Evolutionary conservation across 805 yeast species (phyloP).

Genomic region (Yamadazyma paraphyllophila): DNA sequence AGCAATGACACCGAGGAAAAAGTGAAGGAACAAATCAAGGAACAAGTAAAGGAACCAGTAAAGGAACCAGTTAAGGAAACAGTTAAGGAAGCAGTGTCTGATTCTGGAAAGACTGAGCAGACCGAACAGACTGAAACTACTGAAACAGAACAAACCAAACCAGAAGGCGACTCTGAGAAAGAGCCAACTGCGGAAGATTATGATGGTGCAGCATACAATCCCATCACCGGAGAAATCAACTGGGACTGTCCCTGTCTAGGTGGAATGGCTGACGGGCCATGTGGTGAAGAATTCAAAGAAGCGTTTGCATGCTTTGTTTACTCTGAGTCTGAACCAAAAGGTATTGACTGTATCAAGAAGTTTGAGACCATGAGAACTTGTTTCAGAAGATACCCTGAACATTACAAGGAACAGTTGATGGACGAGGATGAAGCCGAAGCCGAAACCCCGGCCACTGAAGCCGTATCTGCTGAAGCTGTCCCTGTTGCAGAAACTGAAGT

Average conservation of each 20-base stretch:
- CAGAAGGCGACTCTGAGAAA: conserved; percentile 1
- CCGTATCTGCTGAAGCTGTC: no score
- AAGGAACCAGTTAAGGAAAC: conserved; percentile 1
- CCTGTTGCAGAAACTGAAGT: not conserved
- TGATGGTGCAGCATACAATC: conserved; percentile 76
- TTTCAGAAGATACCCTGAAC: conserved; percentile 89
- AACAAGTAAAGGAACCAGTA: not conserved
- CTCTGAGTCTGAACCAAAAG: conserved; percentile 94
- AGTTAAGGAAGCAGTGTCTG: not conserved
- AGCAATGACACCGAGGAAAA: conserved; percentile 4
- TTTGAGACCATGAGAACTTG: conserved; percentile 92
- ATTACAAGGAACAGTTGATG: conserved; percentile 85
- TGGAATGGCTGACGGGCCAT: conserved; percentile 98
- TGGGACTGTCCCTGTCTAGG: conserved; percentile 99
- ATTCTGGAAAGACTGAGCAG: not conserved
- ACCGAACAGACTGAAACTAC: not conserved
- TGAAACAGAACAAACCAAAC: conserved; percentile 3
- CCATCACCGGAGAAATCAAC: conserved; percentile 97
- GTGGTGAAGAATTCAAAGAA: conserved; percentile 62
- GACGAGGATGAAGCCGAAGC: conserved; percentile 50
- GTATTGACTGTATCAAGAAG: conserved; percentile 89
- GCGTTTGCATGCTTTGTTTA: conserved; percentile 95
- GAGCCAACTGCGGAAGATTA: conserved; percentile 20
- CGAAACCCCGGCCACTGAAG: not conserved
- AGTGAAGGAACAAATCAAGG: not conserved